Evolutionary conservation across 108 stramenopile genomes (phyloP), one percentile per base, ranked within the genome.

Genomic region (Schizochytrium sp.): DNA sequence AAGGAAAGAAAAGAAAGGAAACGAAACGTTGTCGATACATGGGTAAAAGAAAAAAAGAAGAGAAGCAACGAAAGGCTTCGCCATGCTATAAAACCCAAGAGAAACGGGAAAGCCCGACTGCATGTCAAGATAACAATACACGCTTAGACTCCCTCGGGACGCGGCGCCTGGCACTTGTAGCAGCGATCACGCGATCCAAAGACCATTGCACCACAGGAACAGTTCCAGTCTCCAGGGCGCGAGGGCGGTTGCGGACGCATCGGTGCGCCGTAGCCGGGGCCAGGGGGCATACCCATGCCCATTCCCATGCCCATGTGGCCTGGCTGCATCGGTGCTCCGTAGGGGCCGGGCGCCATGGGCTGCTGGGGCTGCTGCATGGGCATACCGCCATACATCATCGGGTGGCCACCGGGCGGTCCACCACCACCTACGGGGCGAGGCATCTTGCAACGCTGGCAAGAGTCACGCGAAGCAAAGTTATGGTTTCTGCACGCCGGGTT

Each of bases 311-410:
- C 58, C 58, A 59, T 59, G 58, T 1, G 58, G 58, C n/a, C 58
- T 59, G 34, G 34, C 58, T 10, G 10, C 5, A 41, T 28, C 21
- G 63, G 63, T 23, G 41, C 8, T 10, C 63, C 63, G 41, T 28
- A 41, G 41, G 10, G 8, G 6, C 63, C 63, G 10, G 63, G 63
- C 14, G 41, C 63, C 14, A 14, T 23, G 18, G 21, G 21, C 41
- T 14, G 34, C 8, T 41, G 25, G 14, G 8, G 63, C 34, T 28
- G 63, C 41, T 69, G 63, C 63, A 69, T 69, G 25, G 25, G 63
- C 63, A 69, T 69, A 10, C 63, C 63, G 45, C 76, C 76, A 34
- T 83, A 83, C 76, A 83, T 83, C 76, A 83, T 83, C 10, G 63
- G 63, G 14, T 28, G 63, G 21, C 21, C 34, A 41, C 63, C 63